phyloP scores from a whole-genome alignment of 768 basidiomycete genomes.

The Kwoniella dejecticola region DNA sequence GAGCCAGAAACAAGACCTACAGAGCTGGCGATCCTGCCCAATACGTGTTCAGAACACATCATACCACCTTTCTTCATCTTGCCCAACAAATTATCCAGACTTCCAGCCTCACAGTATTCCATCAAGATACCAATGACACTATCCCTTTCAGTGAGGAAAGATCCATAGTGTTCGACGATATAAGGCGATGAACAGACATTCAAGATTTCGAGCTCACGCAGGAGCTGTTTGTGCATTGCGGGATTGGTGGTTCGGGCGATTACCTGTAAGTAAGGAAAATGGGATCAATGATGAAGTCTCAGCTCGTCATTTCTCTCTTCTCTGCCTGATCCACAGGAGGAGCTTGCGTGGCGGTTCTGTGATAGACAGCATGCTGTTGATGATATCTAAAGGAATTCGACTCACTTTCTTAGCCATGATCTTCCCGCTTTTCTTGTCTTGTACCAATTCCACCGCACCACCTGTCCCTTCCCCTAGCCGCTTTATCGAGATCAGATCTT shows the following conservation, averaged over 20 bases:
- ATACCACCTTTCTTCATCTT: slow-evolving; percentile 48
- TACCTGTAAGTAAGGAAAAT: slow-evolving; percentile 45
- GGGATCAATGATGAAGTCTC: background rate
- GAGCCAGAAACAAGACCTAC: too few species aligned
- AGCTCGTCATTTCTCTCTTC: too few species aligned
- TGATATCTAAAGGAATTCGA: background rate
- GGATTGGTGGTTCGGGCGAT: slow-evolving; percentile 56
- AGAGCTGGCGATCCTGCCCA: slow-evolving; percentile 53
- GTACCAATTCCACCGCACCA: slow-evolving; percentile 54
- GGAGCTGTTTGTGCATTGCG: slow-evolving; percentile 55
- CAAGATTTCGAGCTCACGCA: slow-evolving; percentile 55
- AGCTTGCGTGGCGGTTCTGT: too few species aligned
- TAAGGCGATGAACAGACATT: slow-evolving; percentile 54
- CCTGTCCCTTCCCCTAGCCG: slow-evolving; percentile 55
- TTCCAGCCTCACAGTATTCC: slow-evolving; percentile 57
- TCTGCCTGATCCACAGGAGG: too few species aligned
- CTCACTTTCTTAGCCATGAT: slow-evolving; percentile 57
- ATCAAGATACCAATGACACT: slow-evolving; percentile 55
- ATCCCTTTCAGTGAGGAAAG: slow-evolving; percentile 54
- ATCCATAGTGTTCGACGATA: slow-evolving; percentile 56
- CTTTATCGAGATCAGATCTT: slow-evolving; percentile 41
- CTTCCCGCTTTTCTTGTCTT: slow-evolving; percentile 43
- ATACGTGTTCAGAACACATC: slow-evolving; percentile 54
- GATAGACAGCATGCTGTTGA: too few species aligned
- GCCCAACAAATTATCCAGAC: slow-evolving; percentile 49